phyloP scores from a whole-genome alignment of 2,329 filamentous ascomycete species.

The Sclerotinia sclerotiorum region DNA sequence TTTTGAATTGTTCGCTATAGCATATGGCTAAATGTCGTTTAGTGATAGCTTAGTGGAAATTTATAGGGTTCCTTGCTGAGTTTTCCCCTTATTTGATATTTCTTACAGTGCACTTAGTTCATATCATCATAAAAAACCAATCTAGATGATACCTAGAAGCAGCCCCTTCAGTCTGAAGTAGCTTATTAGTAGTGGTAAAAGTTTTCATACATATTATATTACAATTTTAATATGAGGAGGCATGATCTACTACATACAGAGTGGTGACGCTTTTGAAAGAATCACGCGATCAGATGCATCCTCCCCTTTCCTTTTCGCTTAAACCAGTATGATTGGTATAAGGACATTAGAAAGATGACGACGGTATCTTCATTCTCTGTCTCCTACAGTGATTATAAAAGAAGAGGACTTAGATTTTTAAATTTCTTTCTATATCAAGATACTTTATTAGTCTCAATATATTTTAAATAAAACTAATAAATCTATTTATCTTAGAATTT shows the following conservation, averaged over 20 bases:
- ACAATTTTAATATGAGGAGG: too few relatives aligned
- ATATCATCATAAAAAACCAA: too few relatives aligned
- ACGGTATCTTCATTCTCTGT: not conserved
- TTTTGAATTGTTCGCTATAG: not conserved
- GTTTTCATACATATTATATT: fast-evolving
- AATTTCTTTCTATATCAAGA: too few relatives aligned
- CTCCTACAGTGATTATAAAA: too few relatives aligned
- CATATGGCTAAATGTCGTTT: not conserved
- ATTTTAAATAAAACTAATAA: too few relatives aligned
- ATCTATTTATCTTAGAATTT: too few relatives aligned
- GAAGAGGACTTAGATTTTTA: too few relatives aligned
- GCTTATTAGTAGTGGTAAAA: fast-evolving
- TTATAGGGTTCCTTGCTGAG: not conserved
- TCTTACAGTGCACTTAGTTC: not conserved
- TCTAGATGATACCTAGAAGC: too few relatives aligned
- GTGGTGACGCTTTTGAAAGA: not conserved
- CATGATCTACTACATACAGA: not conserved
- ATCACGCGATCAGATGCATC: not conserved
- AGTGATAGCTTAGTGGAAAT: not conserved
- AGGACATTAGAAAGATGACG: not conserved
- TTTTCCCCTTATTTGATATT: not conserved
- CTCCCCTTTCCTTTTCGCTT: not conserved
- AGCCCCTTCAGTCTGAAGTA: not conserved
- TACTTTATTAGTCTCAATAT: too few relatives aligned
- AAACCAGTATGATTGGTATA: not conserved